Percentiles rank a stretch among this genome's conserved stretches.
Evolutionary conservation across 1,139 yeast genomes (phyloP).

Genomic region (Pichia sp.): DNA sequence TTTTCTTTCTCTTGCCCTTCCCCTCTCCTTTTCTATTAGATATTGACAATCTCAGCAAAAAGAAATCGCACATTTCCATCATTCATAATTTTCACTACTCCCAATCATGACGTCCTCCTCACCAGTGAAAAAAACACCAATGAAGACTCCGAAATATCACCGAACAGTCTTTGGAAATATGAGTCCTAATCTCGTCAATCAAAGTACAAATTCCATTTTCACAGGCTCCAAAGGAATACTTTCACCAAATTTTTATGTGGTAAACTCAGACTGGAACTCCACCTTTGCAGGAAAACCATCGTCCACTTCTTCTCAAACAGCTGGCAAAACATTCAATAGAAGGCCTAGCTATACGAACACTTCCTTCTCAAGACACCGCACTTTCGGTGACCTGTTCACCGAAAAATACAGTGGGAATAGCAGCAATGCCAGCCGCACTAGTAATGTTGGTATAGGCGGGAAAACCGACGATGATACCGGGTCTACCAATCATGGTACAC

Average conservation of each 20-base stretch:
- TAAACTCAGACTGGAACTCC: slow-evolving; percentile 31
- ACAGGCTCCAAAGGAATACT: slow-evolving; percentile 27
- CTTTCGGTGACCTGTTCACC: slow-evolving; percentile 15
- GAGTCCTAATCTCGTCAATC: slow-evolving; percentile 29
- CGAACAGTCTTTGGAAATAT: slow-evolving; percentile 30
- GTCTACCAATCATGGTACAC: not conserved
- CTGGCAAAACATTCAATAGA: not conserved
- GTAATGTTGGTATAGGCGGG: not conserved
- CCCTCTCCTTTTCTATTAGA: not conserved
- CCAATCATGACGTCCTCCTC: slow-evolving; percentile 4
- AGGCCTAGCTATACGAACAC: slow-evolving; percentile 5
- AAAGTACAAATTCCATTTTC: slow-evolving; percentile 29
- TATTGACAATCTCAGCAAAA: not conserved
- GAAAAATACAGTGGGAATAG: slow-evolving; percentile 11
- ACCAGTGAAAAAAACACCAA: slow-evolving; percentile 13
- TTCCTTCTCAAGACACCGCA: slow-evolving; percentile 6
- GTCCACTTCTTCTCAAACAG: not conserved
- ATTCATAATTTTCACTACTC: not conserved
- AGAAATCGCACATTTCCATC: too few relatives aligned
- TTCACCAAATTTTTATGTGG: slow-evolving; percentile 34
- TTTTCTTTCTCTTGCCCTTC: not conserved
- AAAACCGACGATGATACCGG: not conserved
- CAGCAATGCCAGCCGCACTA: slow-evolving; percentile 3
- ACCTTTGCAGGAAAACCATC: not conserved
- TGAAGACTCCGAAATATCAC: slow-evolving; percentile 25